Conservation (phyloP, 164 flowering plant species). For the Chimonanthus praecox region DNA sequence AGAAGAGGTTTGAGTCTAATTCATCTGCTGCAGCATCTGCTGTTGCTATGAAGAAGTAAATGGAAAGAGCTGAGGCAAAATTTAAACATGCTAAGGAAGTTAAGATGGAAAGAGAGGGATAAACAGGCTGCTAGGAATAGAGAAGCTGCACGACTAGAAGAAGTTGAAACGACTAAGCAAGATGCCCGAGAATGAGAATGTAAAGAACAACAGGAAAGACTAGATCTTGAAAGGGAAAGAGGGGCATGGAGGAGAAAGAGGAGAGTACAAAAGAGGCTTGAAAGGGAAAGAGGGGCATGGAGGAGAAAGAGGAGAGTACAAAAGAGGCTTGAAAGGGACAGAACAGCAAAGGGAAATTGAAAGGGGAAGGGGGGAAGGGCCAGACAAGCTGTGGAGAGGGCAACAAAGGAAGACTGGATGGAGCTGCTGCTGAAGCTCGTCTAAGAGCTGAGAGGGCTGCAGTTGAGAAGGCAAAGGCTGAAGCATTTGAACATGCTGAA, state of each 20-base stretch:
- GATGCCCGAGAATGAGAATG: constrained; percentile 48
- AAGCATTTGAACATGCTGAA: constrained; percentile 72
- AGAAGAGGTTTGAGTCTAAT: constrained; percentile 40
- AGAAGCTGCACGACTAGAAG: constrained; percentile 41
- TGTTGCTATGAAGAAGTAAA: constrained; percentile 77
- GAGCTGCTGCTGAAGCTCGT: constrained; percentile 70
- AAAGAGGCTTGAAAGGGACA: background rate
- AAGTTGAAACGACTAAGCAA: constrained; percentile 40
- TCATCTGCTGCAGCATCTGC: constrained; percentile 73
- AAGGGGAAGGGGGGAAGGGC: constrained; percentile 53
- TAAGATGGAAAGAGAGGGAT: constrained; percentile 57
- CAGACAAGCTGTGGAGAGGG: constrained; percentile 89
- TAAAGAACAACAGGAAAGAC: constrained; percentile 51
- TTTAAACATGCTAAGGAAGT: constrained; percentile 78
- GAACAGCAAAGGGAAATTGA: constrained; percentile 51
- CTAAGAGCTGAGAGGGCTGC: constrained; percentile 80
- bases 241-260: constrained; percentile 68
- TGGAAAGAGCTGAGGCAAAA: constrained; percentile 91
- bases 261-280: no score
- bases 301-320: constrained; percentile 41
- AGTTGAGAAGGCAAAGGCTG: constrained; percentile 86
- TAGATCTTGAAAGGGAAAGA: constrained; percentile 50
- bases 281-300: constrained; percentile 36
- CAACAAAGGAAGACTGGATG: constrained; percentile 74
- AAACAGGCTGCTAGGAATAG: constrained; percentile 52